Conservation (phyloP, 805 yeast genomes). For the Limtongozyma cylindracea region DNA sequence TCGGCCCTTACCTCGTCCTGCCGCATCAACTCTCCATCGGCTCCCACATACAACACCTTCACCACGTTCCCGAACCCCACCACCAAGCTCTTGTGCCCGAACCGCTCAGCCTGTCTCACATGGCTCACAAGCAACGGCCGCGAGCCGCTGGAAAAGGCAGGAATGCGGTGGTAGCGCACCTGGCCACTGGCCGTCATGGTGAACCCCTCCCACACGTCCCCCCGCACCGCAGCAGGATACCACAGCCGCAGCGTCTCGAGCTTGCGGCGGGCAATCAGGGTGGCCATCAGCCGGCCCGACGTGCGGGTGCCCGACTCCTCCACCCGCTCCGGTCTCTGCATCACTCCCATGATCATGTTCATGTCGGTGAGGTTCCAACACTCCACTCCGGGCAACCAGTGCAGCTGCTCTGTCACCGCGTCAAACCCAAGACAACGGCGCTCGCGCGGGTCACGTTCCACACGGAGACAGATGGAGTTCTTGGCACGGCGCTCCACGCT, state of each 20-base stretch:
- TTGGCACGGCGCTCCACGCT: conserved; percentile 52
- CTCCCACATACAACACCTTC: conserved; percentile 53
- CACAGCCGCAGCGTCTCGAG: too few relatives aligned
- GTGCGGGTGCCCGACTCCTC: too few relatives aligned
- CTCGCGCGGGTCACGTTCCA: conserved; percentile 82
- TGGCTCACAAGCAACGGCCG: conserved; percentile 36
- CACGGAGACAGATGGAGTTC: conserved; percentile 61
- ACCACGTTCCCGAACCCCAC: conserved; percentile 51
- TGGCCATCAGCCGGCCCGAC: too few relatives aligned
- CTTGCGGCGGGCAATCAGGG: too few relatives aligned
- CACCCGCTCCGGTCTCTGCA: too few relatives aligned
- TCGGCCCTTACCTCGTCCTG: too few relatives aligned
- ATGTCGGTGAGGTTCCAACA: conserved; percentile 64
- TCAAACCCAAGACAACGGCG: conserved; percentile 75
- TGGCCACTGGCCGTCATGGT: conserved; percentile 28
- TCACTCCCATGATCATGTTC: conserved; percentile 44
- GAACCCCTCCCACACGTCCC: conserved; percentile 59
- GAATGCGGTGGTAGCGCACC: conserved; percentile 28
- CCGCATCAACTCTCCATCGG: conserved; percentile 48
- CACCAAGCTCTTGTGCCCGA: conserved; percentile 58
- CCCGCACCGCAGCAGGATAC: too few relatives aligned
- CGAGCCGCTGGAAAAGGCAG: conserved; percentile 4
- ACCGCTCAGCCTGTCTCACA: too few relatives aligned
- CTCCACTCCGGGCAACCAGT: conserved; percentile 41
- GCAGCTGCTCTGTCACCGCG: conserved; percentile 41